Percentiles rank a stretch among this genome's conserved stretches.
These are phyloP conservation scores for Beta vulgaris DNA, from an alignment of 148 eudicot species.

Conservation along the genomic window DNA sequence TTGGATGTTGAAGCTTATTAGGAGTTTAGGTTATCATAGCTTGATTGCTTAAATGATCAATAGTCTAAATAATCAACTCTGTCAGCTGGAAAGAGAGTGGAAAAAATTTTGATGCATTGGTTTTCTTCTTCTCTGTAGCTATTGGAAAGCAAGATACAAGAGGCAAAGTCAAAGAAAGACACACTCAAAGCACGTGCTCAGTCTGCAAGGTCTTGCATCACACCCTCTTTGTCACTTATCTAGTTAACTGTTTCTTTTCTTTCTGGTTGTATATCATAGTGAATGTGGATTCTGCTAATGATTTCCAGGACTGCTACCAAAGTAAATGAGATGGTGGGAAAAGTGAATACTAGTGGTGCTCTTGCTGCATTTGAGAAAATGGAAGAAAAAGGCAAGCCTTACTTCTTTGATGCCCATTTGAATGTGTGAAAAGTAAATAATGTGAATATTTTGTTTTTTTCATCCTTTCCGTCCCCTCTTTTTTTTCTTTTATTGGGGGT, in stretches of 20 bases:
- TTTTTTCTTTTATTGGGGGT: no score
- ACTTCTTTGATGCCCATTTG: no score
- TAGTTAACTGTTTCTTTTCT: not conserved
- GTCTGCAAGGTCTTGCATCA: slow-evolving; percentile 69
- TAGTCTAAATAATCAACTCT: not conserved
- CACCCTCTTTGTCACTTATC: not conserved
- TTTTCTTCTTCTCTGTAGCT: slow-evolving; percentile 46
- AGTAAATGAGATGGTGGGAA: slow-evolving; percentile 91
- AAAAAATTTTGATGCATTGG: not conserved
- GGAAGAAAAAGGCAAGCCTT: slow-evolving; percentile 85
- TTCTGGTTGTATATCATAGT: slow-evolving; percentile 11
- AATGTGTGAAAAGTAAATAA: no score
- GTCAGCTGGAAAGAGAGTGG: not conserved
- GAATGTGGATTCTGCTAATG: slow-evolving; percentile 3
- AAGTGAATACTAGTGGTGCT: slow-evolving; percentile 93
- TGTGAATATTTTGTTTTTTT: no score
- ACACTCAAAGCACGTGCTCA: slow-evolving; percentile 98
- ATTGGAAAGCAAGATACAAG: slow-evolving; percentile 95
- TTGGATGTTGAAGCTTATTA: not conserved
- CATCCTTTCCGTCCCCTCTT: no score
- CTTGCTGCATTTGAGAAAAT: slow-evolving; percentile 97
- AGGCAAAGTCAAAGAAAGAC: slow-evolving; percentile 92
- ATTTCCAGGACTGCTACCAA: slow-evolving; percentile 79
- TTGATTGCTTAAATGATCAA: not conserved
- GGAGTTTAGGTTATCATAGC: no score